phyloP scores from a whole-genome alignment of 805 yeast genomes.

The Candida pseudoglaebosa region DNA sequence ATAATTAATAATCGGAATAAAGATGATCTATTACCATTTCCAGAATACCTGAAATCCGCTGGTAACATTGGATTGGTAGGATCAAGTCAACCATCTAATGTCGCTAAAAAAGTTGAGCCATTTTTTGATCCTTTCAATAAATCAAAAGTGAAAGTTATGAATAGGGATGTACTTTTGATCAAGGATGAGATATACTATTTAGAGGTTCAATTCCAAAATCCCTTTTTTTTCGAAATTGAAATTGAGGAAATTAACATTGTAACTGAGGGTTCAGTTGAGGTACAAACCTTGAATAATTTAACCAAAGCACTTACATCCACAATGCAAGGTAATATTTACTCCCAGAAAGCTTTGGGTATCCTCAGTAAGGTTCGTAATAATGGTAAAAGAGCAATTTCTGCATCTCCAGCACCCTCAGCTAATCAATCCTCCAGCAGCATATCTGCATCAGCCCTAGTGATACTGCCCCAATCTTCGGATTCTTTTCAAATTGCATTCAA shows the following conservation, averaged over 20 bases:
- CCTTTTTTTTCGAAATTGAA: slow-evolving; percentile 70
- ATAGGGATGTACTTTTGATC: slow-evolving; percentile 43
- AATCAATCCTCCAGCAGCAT: background rate
- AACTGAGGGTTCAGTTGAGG: slow-evolving; percentile 22
- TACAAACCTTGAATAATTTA: slow-evolving; percentile 23
- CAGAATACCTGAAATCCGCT: slow-evolving; percentile 15
- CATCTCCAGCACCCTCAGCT: slow-evolving; percentile 2
- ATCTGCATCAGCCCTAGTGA: slow-evolving; percentile 10
- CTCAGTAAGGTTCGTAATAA: slow-evolving; percentile 3
- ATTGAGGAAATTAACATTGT: slow-evolving; percentile 46
- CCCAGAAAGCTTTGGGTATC: background rate
- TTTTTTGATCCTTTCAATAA: slow-evolving; percentile 51
- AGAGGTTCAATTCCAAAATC: slow-evolving; percentile 63
- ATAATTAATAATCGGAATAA: slow-evolving; percentile 21
- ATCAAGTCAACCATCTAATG: slow-evolving; percentile 8
- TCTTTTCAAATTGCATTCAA: slow-evolving; percentile 43
- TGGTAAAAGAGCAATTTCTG: background rate
- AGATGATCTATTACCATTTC: slow-evolving; percentile 42
- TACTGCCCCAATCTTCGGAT: slow-evolving; percentile 27
- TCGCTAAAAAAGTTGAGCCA: slow-evolving; percentile 10
- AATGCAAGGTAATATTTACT: background rate
- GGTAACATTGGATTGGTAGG: slow-evolving; percentile 10
- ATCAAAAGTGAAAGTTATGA: slow-evolving; percentile 27
- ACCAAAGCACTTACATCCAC: slow-evolving; percentile 6
- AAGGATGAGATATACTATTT: slow-evolving; percentile 56